Base-by-base conservation (phyloP, 2,329 filamentous ascomycete species). In the Alternaria angustiovoidea region DNA sequence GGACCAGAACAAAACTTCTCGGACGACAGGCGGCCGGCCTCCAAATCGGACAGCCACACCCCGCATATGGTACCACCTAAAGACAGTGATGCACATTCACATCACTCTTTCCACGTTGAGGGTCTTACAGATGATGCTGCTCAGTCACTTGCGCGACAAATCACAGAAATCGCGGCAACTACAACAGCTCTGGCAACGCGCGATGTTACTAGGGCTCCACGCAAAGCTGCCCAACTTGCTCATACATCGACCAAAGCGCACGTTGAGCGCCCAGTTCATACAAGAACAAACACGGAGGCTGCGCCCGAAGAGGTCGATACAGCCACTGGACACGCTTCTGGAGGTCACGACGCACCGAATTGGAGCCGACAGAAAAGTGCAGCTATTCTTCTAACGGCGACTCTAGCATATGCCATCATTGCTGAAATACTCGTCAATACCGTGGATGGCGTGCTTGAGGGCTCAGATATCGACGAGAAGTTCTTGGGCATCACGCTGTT, bases 401-500 rank as follows among this genome's bases (percentile, higher is more conserved):
- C 95, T 0, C 73, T 98, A 14, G 85, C 97, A 12, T 99, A 99
- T 76, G 95, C 96, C n/a, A 83, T 98, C 38, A 96, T 99, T 75
- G 95, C 95, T 7, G 95, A 99, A 79, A 97, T 99, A 54, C 82
- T 99, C 6, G 96, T 99, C 42, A 92, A 96, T 77, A 98, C 94
- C 0, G 96, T 99, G 1, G 96, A 99, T 75, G 92, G 95, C n/a
- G 94, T 99, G 7, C 81, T 99, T 52, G 88, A 94, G 65, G 94
- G 91, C 64, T 91, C 96, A 54, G 89, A 93, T 52, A 93, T 99
- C 69, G 94, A 98, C 75, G 93, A 98, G 75, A 99, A 99, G 78
- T 98, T 99, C 80, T 82, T 99, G 57, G 95, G 95, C 47, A 96
- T 99, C 67, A 98, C 95, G 1, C 84, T 99, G 47, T 99, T 99